phyloP scores from a whole-genome alignment of 2,329 filamentous ascomycete genomes.

The Chaetomiaceae sp. region DNA sequence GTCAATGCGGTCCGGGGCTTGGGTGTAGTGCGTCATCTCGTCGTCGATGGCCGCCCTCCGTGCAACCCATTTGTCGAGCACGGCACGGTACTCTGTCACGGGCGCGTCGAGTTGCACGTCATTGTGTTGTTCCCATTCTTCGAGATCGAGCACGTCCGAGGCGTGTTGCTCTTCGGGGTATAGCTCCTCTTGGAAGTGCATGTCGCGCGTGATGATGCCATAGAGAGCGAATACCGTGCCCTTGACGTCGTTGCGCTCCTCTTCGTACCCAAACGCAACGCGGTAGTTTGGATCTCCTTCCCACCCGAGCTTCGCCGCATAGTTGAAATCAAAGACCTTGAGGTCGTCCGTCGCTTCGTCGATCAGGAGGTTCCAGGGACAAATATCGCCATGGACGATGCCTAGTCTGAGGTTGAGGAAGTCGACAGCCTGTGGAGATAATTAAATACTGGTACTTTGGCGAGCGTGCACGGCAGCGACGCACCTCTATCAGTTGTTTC shows the following conservation, averaged over 20 bases:
- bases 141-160: conserved; percentile 11
- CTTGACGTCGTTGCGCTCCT: conserved; percentile 12
- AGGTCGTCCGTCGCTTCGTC: conserved; percentile 16
- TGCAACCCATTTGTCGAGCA: conserved; percentile 28
- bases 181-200: conserved; percentile 28
- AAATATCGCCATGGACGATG: conserved; percentile 20
- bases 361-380: conserved; percentile 19
- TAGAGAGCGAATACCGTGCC: conserved; percentile 33
- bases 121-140: conserved; percentile 32
- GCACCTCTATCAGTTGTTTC: conserved; percentile 11
- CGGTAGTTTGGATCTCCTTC: conserved; percentile 9
- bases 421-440: conserved; percentile 10
- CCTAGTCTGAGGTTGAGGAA: conserved; percentile 17
- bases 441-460: too few species aligned
- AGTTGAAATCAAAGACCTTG: conserved; percentile 20
- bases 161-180: conserved; percentile 18
- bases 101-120: conserved; percentile 32
- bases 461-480: too few species aligned
- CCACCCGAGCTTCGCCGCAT: conserved; percentile 18
- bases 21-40: not conserved
- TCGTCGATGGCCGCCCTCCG: conserved; percentile 10
- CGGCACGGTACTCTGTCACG: conserved; percentile 28
- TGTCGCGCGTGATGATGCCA: conserved; percentile 34
- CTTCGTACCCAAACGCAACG: conserved; percentile 11
- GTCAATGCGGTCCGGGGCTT: conserved; percentile 5